These are phyloP conservation scores for Chrysoporthe cubensis DNA, from an alignment of 2,329 filamentous ascomycete species.

Conservation along the genomic window DNA sequence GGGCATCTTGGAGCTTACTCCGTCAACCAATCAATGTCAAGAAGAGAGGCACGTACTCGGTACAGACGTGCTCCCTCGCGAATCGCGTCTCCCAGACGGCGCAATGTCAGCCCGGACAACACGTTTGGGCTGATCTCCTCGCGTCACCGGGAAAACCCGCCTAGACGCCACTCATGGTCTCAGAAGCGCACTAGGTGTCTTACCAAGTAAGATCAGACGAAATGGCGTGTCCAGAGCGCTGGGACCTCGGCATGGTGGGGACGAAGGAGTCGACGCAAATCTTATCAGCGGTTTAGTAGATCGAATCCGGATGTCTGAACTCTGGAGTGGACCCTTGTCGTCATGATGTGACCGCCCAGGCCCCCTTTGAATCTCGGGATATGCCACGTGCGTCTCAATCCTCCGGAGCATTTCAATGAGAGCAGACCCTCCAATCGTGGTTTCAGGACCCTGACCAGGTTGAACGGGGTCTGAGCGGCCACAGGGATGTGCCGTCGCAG, in stretches of 20 bases:
- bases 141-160: not conserved
- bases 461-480: not conserved
- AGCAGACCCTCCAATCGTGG: not conserved
- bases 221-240: too few species aligned
- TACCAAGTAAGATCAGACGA: too few species aligned
- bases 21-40: not conserved
- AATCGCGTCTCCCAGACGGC: not conserved
- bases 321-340: not conserved
- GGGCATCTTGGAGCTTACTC: not conserved
- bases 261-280: too few species aligned
- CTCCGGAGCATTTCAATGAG: not conserved
- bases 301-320: not conserved
- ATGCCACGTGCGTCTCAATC: conserved; percentile 12
- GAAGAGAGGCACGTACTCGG: not conserved
- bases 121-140: not conserved
- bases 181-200: not conserved
- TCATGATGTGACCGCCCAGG: not conserved
- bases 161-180: not conserved
- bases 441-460: conserved; percentile 3
- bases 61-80: not conserved
- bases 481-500: not conserved
- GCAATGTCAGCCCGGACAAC: not conserved
- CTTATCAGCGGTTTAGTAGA: not conserved
- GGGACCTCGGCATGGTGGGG: too few species aligned
- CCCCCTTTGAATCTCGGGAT: conserved; percentile 1